phyloP scores from a whole-genome alignment of 768 basidiomycete species.

The Rhizopogon salebrosus region DNA sequence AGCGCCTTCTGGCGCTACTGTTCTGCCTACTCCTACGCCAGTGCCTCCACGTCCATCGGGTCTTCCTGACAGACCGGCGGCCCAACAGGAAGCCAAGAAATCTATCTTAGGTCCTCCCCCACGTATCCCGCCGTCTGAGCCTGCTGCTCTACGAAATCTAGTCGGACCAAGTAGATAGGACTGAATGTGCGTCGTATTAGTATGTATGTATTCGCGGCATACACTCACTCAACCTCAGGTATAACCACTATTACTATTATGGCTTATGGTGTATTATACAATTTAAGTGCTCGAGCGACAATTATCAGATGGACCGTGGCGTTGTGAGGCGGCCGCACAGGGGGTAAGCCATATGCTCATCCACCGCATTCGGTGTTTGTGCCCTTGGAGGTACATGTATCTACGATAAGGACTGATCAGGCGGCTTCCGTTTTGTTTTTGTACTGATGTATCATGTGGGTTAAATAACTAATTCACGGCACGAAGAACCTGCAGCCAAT shows the following conservation, averaged over 20 bases:
- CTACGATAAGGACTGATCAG: neutral
- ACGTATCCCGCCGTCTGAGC: conserved; percentile 5
- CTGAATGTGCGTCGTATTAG: too few relatives aligned
- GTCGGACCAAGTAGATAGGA: neutral
- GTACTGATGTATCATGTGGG: too few relatives aligned
- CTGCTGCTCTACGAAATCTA: conserved; percentile 5
- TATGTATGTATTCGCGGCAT: neutral
- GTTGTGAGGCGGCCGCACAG: neutral
- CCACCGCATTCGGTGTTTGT: neutral
- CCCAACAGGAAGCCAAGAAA: conserved; percentile 14
- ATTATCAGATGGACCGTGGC: neutral
- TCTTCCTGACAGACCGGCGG: conserved; percentile 13
- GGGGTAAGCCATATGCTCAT: neutral
- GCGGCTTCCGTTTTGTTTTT: neutral
- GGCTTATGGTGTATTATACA: neutral
- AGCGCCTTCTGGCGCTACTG: neutral
- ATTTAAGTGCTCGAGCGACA: neutral
- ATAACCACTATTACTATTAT: neutral
- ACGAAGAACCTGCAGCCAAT: too few relatives aligned
- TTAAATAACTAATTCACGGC: too few relatives aligned
- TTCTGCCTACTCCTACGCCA: neutral
- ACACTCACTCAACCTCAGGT: neutral
- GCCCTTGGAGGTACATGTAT: neutral
- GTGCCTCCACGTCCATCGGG: conserved; percentile 11
- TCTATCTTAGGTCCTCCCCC: conserved; percentile 6